Conservation (phyloP, 2,329 filamentous ascomycete species). For the Bipolaris oryzae region DNA sequence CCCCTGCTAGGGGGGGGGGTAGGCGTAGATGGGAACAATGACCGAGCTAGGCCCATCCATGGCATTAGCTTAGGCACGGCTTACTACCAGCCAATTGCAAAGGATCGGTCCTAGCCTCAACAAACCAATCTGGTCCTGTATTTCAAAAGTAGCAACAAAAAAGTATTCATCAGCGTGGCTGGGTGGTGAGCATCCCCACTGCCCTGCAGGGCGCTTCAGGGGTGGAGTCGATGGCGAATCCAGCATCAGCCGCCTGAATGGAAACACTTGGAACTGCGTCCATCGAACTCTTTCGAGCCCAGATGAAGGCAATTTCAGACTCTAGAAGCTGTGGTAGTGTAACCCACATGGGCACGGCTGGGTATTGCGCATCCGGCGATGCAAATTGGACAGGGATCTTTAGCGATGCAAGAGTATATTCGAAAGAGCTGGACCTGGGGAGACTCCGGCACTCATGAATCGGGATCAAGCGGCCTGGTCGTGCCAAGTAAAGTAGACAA, state of each 20-base stretch:
- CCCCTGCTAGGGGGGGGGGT: conserved; percentile 57
- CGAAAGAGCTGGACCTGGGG: conserved; percentile 41
- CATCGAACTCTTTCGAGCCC: conserved; percentile 26
- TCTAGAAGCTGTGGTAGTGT: conserved; percentile 30
- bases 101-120: conserved; percentile 1
- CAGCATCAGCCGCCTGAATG: conserved; percentile 21
- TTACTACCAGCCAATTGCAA: conserved; percentile 9
- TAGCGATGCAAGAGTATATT: conserved; percentile 44
- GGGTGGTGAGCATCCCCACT: conserved; percentile 8
- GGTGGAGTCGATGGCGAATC: conserved; percentile 10
- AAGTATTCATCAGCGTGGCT: conserved; percentile 5
- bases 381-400: conserved; percentile 45
- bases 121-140: conserved; percentile 2
- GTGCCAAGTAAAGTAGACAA: conserved; percentile 45
- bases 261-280: conserved; percentile 20
- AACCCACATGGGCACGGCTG: conserved; percentile 31
- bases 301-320: conserved; percentile 25
- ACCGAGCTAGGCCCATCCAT: conserved; percentile 40
- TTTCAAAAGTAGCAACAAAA: conserved; percentile 8
- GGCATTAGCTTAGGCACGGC: conserved; percentile 15
- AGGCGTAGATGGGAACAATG: conserved; percentile 58
- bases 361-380: conserved; percentile 35
- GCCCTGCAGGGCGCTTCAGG: conserved; percentile 25
- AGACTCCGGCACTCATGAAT: conserved; percentile 40
- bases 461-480: conserved; percentile 42